Percentiles rank a stretch among this genome's conserved stretches.
Conservation (phyloP, 163 green algal genomes). For the Coccomyxa subellipsoidea region DNA sequence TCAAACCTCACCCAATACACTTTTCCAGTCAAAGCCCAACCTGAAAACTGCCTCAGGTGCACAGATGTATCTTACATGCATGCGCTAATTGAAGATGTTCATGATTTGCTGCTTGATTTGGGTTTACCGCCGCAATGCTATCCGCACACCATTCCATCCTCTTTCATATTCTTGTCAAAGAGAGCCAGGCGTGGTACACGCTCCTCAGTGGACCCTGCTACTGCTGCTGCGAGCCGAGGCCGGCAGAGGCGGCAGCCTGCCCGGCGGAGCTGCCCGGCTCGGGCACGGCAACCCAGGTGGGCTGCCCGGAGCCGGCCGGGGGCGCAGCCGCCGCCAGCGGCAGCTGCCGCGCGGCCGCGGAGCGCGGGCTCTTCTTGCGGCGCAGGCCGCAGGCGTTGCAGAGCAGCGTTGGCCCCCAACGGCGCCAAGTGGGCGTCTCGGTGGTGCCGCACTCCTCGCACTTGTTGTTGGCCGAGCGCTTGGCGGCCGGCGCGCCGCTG, state of each 20-base stretch:
- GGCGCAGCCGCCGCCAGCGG: no score
- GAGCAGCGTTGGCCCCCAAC: conserved; percentile 9
- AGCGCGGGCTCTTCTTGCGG: background rate
- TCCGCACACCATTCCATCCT: no score
- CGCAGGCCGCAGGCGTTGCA: conserved; percentile 27
- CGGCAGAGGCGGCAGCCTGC: background rate
- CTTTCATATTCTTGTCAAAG: no score
- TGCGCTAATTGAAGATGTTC: no score
- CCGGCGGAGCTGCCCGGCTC: background rate
- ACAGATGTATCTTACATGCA: no score
- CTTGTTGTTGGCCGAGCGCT: background rate
- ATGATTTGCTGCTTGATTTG: no score
- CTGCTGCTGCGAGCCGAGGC: background rate
- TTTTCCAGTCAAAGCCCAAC: no score
- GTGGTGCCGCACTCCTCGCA: conserved; percentile 11
- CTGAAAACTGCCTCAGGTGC: no score
- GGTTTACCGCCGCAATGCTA: no score
- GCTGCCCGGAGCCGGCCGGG: background rate
- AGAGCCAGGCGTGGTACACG: background rate
- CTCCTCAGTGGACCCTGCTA: background rate
- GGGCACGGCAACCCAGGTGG: background rate
- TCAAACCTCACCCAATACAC: no score
- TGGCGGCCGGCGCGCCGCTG: background rate
- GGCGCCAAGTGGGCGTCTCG: conserved; percentile 16
- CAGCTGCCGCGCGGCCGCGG: no score